phyloP scores from a whole-genome alignment of 305 asterid species.

The Nicotiana rustica region DNA sequence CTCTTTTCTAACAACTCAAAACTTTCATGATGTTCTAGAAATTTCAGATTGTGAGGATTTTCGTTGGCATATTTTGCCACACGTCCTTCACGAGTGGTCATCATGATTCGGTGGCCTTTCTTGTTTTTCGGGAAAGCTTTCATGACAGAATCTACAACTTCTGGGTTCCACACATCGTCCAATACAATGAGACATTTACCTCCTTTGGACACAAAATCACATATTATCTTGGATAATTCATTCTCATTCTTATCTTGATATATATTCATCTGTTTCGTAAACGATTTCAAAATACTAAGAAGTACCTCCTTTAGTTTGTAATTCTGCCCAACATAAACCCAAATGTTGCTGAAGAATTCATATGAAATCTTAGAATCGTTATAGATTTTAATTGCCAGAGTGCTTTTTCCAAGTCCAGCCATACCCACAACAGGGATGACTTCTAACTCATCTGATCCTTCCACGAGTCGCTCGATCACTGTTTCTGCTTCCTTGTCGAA shows the following conservation, averaged over 20 bases:
- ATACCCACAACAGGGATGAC: slow-evolving; percentile 63
- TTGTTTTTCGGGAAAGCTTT: slow-evolving; percentile 57
- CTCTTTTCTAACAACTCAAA: slow-evolving; percentile 45
- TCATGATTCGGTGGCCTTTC: slow-evolving; percentile 53
- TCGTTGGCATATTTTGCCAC: slow-evolving; percentile 46
- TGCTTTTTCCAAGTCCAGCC: slow-evolving; percentile 77
- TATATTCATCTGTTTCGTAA: slow-evolving; percentile 30
- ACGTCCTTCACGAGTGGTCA: slow-evolving; percentile 51
- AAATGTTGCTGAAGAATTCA: slow-evolving; percentile 54
- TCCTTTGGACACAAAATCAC: slow-evolving; percentile 38
- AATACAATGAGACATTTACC: slow-evolving; percentile 57
- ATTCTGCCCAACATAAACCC: slow-evolving; percentile 59
- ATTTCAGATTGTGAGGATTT: slow-evolving; percentile 52
- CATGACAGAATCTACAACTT: slow-evolving; percentile 55
- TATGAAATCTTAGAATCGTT: slow-evolving; percentile 48
- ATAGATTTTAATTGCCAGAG: slow-evolving; percentile 63
- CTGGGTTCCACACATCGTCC: slow-evolving; percentile 64
- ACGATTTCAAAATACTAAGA: slow-evolving; percentile 45
- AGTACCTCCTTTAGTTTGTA: slow-evolving; percentile 55
- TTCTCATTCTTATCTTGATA: slow-evolving; percentile 45
- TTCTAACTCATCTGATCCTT: slow-evolving; percentile 50
- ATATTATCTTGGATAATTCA: slow-evolving; percentile 42
- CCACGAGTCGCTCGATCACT: slow-evolving; percentile 50
- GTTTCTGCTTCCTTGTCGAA: slow-evolving; percentile 59
- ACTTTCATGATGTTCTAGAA: slow-evolving; percentile 46